Evolutionary conservation across 2,329 filamentous ascomycete species (phyloP), one percentile per base, ranked within the genome.

Genomic region (Gyromitra esculenta): DNA sequence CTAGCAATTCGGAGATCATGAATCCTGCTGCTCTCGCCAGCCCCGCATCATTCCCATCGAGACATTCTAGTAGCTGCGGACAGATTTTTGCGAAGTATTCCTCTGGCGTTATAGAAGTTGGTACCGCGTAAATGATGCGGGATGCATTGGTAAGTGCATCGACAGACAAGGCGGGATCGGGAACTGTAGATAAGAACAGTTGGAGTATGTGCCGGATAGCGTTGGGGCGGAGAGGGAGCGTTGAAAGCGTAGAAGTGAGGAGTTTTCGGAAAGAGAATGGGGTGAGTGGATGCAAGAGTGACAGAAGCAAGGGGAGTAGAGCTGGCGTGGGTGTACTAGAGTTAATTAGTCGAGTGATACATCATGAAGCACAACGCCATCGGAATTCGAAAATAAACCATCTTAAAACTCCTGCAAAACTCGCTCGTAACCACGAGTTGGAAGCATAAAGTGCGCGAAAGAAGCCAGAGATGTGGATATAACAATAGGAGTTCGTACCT

Each of bases 141-240:
- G 80, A 80, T 0, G 79, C 80, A 52, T 81, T 78, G 5, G 74
- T 59, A 5, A 80, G 74, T 1, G 79, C 79, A 9, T 80, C 77
- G 5, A 79, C 50, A 0, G 79, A 76, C 15, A 79, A 65, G 52
- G 64, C 77, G 11, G 73, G 45, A 39, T 77, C 73, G 6, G 77
- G 69, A 21, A 77, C 71, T 13, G 78, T 77, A 18, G 80, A 77
- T 41, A 81, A 79, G 57, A 81, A 81, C 5, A 80, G 71, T 6
- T 80, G 73, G 13, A 81, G 76, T 39, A 81, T 80, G 62, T 80
- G 77, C 41, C 78, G 77, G 41, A 81, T 77, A 21, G 79, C 79
- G n/a, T 77, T 43, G 8, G 70, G 57, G 11, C 80, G 79, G 11
- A 81, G 54, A 5, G 80, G 80, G 31, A 81, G 73, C 8, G 67